Conservation (phyloP, 768 basidiomycete species). For the Tylopilus subfusipes region DNA sequence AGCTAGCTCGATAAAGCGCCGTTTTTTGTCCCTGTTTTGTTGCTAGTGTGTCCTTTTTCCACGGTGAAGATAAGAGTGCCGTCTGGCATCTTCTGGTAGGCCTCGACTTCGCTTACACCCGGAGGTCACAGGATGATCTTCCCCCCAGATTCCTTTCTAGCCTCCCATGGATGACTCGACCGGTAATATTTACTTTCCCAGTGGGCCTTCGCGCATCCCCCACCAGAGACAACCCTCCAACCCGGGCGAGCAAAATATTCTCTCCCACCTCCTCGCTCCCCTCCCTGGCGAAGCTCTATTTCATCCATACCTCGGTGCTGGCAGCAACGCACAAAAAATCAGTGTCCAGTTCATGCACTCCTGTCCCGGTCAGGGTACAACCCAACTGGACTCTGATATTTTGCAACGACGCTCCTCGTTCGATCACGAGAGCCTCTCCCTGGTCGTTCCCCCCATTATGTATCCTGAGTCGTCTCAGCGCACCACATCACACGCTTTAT, state of each 20-base stretch:
- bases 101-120: slow-evolving; percentile 7
- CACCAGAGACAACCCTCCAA: slow-evolving; percentile 12
- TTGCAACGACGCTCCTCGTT: slow-evolving; percentile 15
- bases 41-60: slow-evolving; percentile 26
- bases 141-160: slow-evolving; percentile 5
- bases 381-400: slow-evolving; percentile 28
- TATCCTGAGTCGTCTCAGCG: slow-evolving; percentile 34
- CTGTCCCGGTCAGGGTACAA: slow-evolving; percentile 19
- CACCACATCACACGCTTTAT: slow-evolving; percentile 23
- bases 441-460: not conserved
- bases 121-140: slow-evolving; percentile 23
- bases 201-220: slow-evolving; percentile 10
- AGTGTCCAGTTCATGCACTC: slow-evolving; percentile 31
- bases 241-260: slow-evolving; percentile 13
- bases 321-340: slow-evolving; percentile 24
- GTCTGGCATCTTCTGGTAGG: slow-evolving; percentile 20
- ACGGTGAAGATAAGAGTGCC: slow-evolving; percentile 25
- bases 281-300: slow-evolving; percentile 12
- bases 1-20: not conserved
- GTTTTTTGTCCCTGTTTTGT: slow-evolving; percentile 13
- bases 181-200: slow-evolving; percentile 13
- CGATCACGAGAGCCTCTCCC: slow-evolving; percentile 3
- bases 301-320: slow-evolving; percentile 14
- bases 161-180: slow-evolving; percentile 22
- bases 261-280: slow-evolving; percentile 18